A percentile compares a stretch with the other conserved stretches of the same genome.
Conservation (phyloP, 306 rosid species). For the Abrus pulchellus region DNA sequence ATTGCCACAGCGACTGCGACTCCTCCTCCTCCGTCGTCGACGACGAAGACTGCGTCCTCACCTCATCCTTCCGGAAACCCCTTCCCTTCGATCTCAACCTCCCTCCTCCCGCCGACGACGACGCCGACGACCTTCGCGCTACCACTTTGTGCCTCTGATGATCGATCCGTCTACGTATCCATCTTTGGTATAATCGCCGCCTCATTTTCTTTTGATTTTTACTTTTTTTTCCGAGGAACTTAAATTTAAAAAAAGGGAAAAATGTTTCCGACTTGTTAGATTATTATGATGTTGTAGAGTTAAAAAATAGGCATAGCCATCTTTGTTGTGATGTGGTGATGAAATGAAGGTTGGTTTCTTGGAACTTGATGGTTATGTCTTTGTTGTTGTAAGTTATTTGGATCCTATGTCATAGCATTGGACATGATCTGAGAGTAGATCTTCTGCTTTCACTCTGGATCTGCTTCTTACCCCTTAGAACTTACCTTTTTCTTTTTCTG, state of each 20-base stretch:
- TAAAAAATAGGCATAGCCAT: slow-evolving; percentile 42
- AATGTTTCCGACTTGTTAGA: slow-evolving; percentile 43
- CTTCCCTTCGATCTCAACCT: slow-evolving; percentile 87
- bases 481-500: slow-evolving; percentile 36
- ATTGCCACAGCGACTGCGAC: slow-evolving; percentile 90
- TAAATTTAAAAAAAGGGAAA: neutral
- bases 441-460: slow-evolving; percentile 43
- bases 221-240: neutral
- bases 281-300: slow-evolving; percentile 60
- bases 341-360: slow-evolving; percentile 41
- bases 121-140: slow-evolving; percentile 57
- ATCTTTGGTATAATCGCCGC: slow-evolving; percentile 6
- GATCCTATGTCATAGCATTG: slow-evolving; percentile 54
- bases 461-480: slow-evolving; percentile 43
- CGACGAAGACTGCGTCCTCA: slow-evolving; percentile 68
- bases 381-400: slow-evolving; percentile 66
- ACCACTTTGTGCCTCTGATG: slow-evolving; percentile 74
- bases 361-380: slow-evolving; percentile 50
- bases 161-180: neutral
- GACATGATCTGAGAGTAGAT: slow-evolving; percentile 49
- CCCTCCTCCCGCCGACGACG: slow-evolving; percentile 59
- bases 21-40: slow-evolving; percentile 88
- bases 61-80: slow-evolving; percentile 63
- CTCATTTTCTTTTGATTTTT: too few relatives aligned
- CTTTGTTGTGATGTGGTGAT: slow-evolving; percentile 41